Evolutionary conservation across 805 yeast genomes (phyloP), one percentile per base, ranked within the genome.

Genomic region (Tetrapisispora iriomotensis): DNA sequence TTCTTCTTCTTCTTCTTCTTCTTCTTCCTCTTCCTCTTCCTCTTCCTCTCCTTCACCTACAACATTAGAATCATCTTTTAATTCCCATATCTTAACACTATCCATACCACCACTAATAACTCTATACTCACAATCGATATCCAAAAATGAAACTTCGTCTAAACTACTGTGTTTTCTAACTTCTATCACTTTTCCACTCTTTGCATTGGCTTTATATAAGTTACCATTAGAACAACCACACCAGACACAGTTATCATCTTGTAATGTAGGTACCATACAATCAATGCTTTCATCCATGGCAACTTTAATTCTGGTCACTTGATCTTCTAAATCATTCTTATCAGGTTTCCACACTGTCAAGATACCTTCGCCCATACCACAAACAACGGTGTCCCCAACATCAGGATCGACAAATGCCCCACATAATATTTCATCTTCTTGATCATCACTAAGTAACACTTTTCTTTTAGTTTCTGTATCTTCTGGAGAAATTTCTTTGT

Each of bases 341-440:
- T 74, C 68, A 21, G 81, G 77, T 49, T 75, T 77, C 98, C 98
- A 90, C 12, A 82, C 66, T 0, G 97, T 86, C 6, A 86, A 69
- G 12, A 85, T 74, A 3, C 97, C 97, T 53, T 82, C 92, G 13
- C 94, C 86, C 81, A 86, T 87, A 33, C 95, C 90, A 49, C 88
- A 87, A 4, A 81, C 73, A 3, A 79, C 71, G 1, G 75, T 70
- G 15, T 75, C 78, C 39, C 79, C 83, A 35, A 70, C 72, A 12
- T 76, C 71, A 2, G 72, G 72, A 45, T 80, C 83, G 1, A 79
- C 72, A 63, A 79, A 76, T 28, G 83, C 66, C 50, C 85, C 80
- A 40, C 87, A 70, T 31, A 90, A 62, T n/a, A 90, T 62, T 55
- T 90, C 98, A 53, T 90, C 97, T 48, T 82, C 95, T 62, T 90